A percentile compares a stretch with the other conserved stretches of the same genome.
Conservation (phyloP, 129 eudicot genomes). For the Silybum marianum region DNA sequence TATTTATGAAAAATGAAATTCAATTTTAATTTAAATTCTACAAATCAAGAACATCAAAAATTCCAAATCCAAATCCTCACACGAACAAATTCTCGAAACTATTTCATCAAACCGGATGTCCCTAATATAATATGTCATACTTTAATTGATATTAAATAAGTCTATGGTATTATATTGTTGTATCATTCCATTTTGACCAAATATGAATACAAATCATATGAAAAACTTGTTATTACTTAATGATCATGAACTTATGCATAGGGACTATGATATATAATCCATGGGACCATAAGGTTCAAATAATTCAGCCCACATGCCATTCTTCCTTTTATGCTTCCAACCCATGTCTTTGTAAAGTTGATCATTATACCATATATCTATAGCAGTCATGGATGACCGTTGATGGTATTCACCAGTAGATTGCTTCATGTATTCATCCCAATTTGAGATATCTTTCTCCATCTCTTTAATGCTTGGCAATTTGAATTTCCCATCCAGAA, state of each 20-base stretch:
- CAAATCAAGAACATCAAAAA: too few species aligned
- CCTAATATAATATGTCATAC: too few species aligned
- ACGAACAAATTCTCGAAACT: too few species aligned
- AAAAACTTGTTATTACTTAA: too few species aligned
- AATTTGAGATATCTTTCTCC: constrained; percentile 58
- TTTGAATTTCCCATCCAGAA: constrained; percentile 54
- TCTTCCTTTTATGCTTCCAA: constrained; percentile 54
- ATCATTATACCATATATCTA: constrained; percentile 72
- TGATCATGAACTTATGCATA: background rate
- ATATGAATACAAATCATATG: too few species aligned
- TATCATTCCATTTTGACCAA: too few species aligned
- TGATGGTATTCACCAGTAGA: constrained; percentile 50
- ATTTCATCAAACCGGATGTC: too few species aligned
- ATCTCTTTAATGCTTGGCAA: constrained; percentile 61
- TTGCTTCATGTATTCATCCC: constrained; percentile 61
- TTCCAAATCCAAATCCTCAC: too few species aligned
- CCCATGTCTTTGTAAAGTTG: constrained; percentile 69
- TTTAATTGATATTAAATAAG: too few species aligned
- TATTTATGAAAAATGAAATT: too few species aligned
- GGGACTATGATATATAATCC: constrained; percentile 41
- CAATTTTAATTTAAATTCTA: too few species aligned
- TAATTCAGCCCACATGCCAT: constrained; percentile 49
- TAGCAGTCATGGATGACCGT: constrained; percentile 51
- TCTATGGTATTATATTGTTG: too few species aligned
- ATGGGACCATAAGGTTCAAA: constrained; percentile 63